Percentiles rank a stretch among this genome's conserved stretches.
Conservation (phyloP, 2,329 filamentous ascomycete genomes). For the Daldinia sp. region DNA sequence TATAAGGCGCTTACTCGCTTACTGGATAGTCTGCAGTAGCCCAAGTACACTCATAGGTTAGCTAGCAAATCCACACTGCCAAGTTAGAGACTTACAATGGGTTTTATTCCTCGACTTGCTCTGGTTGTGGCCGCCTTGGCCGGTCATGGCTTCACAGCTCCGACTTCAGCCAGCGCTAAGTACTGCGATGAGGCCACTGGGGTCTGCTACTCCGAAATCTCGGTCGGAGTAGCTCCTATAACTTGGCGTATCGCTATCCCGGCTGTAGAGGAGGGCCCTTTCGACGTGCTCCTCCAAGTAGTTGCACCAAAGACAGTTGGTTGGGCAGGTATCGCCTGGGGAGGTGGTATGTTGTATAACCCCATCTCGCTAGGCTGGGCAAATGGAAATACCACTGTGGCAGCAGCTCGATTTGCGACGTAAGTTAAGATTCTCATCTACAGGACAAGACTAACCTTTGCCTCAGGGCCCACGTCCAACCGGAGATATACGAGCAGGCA, state of each 20-base stretch:
- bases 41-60: slow-evolving; percentile 20
- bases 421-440: slow-evolving; percentile 27
- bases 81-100: slow-evolving; percentile 35
- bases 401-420: slow-evolving; percentile 46
- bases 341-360: slow-evolving; percentile 48
- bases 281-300: slow-evolving; percentile 48
- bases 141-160: slow-evolving; percentile 24
- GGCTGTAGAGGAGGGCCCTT: slow-evolving; percentile 43
- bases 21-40: slow-evolving; percentile 9
- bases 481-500: slow-evolving; percentile 51
- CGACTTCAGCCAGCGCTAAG: slow-evolving; percentile 24
- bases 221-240: slow-evolving; percentile 40
- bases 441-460: slow-evolving; percentile 11
- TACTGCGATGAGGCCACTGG: slow-evolving; percentile 44
- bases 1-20: slow-evolving; percentile 35
- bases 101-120: slow-evolving; percentile 33
- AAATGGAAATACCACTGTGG: slow-evolving; percentile 41
- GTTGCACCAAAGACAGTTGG: slow-evolving; percentile 46
- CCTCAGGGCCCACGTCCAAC: slow-evolving; percentile 50
- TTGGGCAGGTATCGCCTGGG: slow-evolving; percentile 49
- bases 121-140: slow-evolving; percentile 31
- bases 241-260: slow-evolving; percentile 46
- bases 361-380: slow-evolving; percentile 47
- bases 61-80: slow-evolving; percentile 3
- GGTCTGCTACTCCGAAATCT: slow-evolving; percentile 46